Percentiles rank a stretch among this genome's conserved stretches.
Conservation (phyloP, 2,329 filamentous ascomycete genomes). For the Colletotrichum agaves region DNA sequence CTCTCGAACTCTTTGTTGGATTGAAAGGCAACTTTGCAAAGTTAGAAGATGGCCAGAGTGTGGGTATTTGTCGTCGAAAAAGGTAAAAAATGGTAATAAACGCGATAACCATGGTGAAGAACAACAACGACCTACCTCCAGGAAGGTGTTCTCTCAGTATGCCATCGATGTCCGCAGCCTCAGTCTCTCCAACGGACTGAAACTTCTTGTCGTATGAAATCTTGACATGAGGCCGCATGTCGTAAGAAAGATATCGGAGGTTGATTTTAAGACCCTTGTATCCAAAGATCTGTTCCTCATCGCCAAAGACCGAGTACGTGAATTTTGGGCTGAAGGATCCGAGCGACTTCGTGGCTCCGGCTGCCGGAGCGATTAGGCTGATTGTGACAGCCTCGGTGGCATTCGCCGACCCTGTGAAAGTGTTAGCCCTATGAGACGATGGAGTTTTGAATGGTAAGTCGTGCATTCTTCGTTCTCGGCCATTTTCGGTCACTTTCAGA, state of each 20-base stretch:
- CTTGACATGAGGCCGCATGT: slow-evolving; percentile 82
- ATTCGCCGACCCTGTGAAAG: slow-evolving; percentile 63
- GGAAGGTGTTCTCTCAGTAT: slow-evolving; percentile 75
- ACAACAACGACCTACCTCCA: slow-evolving; percentile 59
- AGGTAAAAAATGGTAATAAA: too few species aligned
- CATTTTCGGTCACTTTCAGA: too few species aligned
- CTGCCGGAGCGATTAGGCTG: slow-evolving; percentile 64
- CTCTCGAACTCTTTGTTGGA: slow-evolving; percentile 70
- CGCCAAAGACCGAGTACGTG: slow-evolving; percentile 92
- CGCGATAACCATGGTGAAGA: not conserved
- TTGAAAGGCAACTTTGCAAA: slow-evolving; percentile 70
- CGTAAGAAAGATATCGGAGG: slow-evolving; percentile 73
- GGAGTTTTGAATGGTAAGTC: too few species aligned
- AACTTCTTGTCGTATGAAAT: slow-evolving; percentile 79
- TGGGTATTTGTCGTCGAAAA: too few species aligned
- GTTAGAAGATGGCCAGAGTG: not conserved
- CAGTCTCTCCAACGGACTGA: slow-evolving; percentile 72
- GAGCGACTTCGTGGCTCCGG: slow-evolving; percentile 64
- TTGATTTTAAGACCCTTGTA: slow-evolving; percentile 85
- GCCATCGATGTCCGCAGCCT: slow-evolving; percentile 75
- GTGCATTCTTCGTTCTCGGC: too few species aligned
- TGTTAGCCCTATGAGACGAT: too few species aligned
- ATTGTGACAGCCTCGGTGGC: slow-evolving; percentile 72
- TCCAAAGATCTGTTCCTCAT: slow-evolving; percentile 92
- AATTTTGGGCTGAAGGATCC: slow-evolving; percentile 84